phyloP scores from a whole-genome alignment of 106 monocot genomes.

The Ottelia alismoides region DNA sequence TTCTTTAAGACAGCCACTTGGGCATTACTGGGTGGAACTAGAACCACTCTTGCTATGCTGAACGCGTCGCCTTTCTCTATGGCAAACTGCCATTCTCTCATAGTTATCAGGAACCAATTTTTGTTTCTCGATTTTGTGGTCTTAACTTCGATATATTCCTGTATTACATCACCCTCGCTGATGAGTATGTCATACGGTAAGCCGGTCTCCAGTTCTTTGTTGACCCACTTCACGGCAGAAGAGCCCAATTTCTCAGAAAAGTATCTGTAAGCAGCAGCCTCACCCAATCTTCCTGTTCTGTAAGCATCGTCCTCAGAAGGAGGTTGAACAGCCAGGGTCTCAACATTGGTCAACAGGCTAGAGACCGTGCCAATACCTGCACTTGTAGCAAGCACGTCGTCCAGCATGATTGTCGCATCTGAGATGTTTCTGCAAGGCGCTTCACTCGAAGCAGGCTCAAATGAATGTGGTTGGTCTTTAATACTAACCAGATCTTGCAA shows the following conservation, averaged over 20 bases:
- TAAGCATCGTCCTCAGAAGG: constrained; percentile 17
- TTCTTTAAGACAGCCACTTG: constrained; percentile 56
- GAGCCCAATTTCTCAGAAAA: constrained; percentile 39
- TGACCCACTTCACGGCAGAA: constrained; percentile 70
- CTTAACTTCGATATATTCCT: constrained; percentile 87
- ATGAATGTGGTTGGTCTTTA: background rate
- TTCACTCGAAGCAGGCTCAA: too few species aligned
- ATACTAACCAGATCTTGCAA: constrained; percentile 4
- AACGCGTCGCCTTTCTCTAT: constrained; percentile 57
- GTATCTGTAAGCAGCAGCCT: constrained; percentile 55
- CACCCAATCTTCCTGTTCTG: constrained; percentile 61
- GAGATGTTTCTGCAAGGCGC: too few species aligned
- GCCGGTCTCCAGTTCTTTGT: constrained; percentile 67
- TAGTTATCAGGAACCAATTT: constrained; percentile 66
- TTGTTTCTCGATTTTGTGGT: constrained; percentile 60
- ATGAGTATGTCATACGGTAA: constrained; percentile 78
- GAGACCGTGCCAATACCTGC: too few species aligned
- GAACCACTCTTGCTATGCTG: constrained; percentile 56
- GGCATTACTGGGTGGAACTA: constrained; percentile 33
- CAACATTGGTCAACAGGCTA: too few species aligned
- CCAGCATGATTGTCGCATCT: too few species aligned
- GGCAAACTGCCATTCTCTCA: constrained; percentile 85
- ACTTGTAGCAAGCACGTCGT: too few species aligned
- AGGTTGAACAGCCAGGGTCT: constrained; percentile 11
- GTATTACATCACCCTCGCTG: constrained; percentile 18